These are phyloP conservation scores for Microdochium paspali DNA, from an alignment of 2,329 filamentous ascomycete species.

Conservation along the genomic window DNA sequence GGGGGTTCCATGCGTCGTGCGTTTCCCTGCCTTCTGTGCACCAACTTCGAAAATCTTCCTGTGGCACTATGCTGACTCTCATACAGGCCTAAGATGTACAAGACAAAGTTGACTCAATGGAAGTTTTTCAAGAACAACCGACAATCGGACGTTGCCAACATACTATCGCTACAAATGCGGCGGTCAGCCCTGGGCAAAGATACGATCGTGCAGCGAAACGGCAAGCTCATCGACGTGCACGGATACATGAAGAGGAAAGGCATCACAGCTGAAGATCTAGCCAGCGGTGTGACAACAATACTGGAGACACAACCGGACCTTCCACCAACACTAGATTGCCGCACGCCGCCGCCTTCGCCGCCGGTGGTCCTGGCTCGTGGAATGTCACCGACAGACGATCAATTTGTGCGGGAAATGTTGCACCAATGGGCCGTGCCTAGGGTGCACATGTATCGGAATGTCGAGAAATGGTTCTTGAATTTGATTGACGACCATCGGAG, in stretches of 20 bases:
- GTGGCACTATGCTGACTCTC: neutral
- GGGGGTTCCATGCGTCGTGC: slow-evolving; percentile 18
- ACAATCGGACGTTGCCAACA: slow-evolving; percentile 16
- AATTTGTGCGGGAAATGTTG: slow-evolving; percentile 15
- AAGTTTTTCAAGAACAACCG: slow-evolving; percentile 22
- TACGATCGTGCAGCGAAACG: slow-evolving; percentile 16
- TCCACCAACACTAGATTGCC: slow-evolving; percentile 14
- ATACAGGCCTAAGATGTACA: slow-evolving; percentile 19
- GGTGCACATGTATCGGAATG: slow-evolving; percentile 2
- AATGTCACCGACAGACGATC: slow-evolving; percentile 13
- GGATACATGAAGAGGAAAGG: slow-evolving; percentile 18
- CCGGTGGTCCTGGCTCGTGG: slow-evolving; percentile 3
- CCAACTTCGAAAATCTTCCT: neutral
- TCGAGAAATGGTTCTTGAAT: slow-evolving; percentile 10
- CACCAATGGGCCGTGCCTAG: slow-evolving; percentile 13
- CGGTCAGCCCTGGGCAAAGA: slow-evolving; percentile 17
- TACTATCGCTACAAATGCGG: slow-evolving; percentile 14
- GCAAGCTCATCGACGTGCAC: slow-evolving; percentile 14
- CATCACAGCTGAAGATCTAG: slow-evolving; percentile 14
- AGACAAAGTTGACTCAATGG: slow-evolving; percentile 20
- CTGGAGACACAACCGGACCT: slow-evolving; percentile 6
- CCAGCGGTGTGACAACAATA: slow-evolving; percentile 4
- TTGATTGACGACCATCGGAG: slow-evolving; percentile 12
- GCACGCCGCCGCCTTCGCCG: slow-evolving; percentile 12
- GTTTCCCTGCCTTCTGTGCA: slow-evolving; percentile 1